Evolutionary conservation across 768 basidiomycete species (phyloP).

Genomic region (Cyathus striatus): DNA sequence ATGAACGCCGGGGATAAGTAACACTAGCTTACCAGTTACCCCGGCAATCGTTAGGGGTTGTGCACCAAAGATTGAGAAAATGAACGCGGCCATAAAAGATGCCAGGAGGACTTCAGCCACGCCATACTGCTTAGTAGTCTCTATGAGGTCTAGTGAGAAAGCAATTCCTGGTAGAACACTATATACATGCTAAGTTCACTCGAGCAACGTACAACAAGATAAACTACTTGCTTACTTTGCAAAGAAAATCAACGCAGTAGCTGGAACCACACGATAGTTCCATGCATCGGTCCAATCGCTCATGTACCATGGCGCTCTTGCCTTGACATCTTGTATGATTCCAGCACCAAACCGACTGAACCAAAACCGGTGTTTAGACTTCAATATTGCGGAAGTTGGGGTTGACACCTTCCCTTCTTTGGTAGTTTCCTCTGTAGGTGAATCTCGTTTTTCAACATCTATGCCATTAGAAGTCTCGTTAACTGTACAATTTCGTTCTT

Average conservation of each 20-base stretch:
- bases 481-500: too few relatives aligned
- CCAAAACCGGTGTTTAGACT: conserved; percentile 13
- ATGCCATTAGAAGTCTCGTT: too few relatives aligned
- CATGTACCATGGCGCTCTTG: conserved; percentile 73
- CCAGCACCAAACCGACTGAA: conserved; percentile 45
- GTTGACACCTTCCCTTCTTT: conserved; percentile 6
- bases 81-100: conserved; percentile 85
- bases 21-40: conserved; percentile 58
- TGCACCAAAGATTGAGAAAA: conserved; percentile 83
- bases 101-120: conserved; percentile 81
- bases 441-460: neutral
- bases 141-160: conserved; percentile 88
- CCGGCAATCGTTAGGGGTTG: conserved; percentile 92
- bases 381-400: conserved; percentile 9
- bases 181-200: neutral
- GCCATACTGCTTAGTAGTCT: conserved; percentile 86
- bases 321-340: conserved; percentile 63
- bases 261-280: conserved; percentile 87
- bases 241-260: conserved; percentile 82
- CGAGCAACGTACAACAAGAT: neutral
- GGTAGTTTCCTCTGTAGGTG: too few relatives aligned
- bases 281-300: conserved; percentile 91
- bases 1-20: neutral
- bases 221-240: conserved; percentile 54
- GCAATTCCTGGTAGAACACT: conserved; percentile 89